phyloP scores from a whole-genome alignment of 805 yeast genomes.

The Zygoascus biomembranicola region DNA sequence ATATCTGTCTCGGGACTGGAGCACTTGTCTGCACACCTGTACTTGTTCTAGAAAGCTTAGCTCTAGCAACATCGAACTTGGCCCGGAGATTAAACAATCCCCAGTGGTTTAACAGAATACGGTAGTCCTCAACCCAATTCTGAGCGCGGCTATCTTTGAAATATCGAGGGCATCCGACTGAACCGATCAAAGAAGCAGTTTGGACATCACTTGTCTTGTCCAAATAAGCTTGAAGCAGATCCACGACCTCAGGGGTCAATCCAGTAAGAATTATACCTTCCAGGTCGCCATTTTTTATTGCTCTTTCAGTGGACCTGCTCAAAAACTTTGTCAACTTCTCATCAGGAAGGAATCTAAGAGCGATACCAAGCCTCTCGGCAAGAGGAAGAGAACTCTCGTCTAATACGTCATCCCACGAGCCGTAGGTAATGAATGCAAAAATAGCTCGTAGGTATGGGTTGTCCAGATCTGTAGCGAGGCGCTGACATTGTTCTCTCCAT shows the following conservation, averaged over 20 bases:
- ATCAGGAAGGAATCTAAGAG: constrained; percentile 76
- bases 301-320: constrained; percentile 59
- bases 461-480: constrained; percentile 77
- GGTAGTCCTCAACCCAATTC: constrained; percentile 61
- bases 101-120: constrained; percentile 71
- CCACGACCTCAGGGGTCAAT: constrained; percentile 76
- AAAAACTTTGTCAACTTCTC: constrained; percentile 63
- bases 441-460: constrained; percentile 87
- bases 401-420: constrained; percentile 93
- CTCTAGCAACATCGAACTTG: constrained; percentile 71
- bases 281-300: constrained; percentile 69
- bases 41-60: constrained; percentile 49
- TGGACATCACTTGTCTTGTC: constrained; percentile 87
- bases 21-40: constrained; percentile 41
- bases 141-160: constrained; percentile 66
- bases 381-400: constrained; percentile 85
- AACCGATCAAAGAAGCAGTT: constrained; percentile 74
- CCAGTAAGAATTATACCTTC: constrained; percentile 91
- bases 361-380: constrained; percentile 84
- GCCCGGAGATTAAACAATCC: constrained; percentile 70
- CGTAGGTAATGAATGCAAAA: constrained; percentile 88
- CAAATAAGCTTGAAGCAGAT: constrained; percentile 75
- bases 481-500: constrained; percentile 91
- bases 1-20: constrained; percentile 64
- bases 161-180: constrained; percentile 78